Conservation (phyloP, 1,139 yeast species). For the Hansenula sp. region DNA sequence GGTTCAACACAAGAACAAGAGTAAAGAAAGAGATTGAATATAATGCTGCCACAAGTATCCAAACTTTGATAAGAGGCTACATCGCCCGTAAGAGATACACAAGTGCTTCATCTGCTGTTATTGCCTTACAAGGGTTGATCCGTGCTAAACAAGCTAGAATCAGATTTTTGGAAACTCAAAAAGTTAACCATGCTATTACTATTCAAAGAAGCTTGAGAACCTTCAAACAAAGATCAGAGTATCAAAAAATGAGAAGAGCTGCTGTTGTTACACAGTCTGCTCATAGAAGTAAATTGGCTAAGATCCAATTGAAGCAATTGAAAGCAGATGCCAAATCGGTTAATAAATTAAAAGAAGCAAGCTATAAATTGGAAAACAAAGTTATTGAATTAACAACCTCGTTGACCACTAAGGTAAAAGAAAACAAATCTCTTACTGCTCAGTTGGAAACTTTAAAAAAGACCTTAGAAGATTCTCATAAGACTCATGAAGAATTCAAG, state of each 20-base stretch:
- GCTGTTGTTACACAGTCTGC: conserved; percentile 74
- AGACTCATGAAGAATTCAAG: conserved; percentile 53
- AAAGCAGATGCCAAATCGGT: conserved; percentile 89
- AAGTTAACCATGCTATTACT: conserved; percentile 58
- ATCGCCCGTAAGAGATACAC: conserved; percentile 45
- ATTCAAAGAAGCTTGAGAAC: conserved; percentile 50
- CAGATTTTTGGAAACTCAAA: conserved; percentile 42
- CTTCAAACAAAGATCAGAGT: conserved; percentile 17
- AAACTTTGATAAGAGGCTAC: conserved; percentile 69
- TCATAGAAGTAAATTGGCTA: conserved; percentile 74
- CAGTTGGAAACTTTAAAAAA: conserved; percentile 59
- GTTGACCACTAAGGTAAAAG: conserved; percentile 71
- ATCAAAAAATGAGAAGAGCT: conserved; percentile 32
- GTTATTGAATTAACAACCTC: conserved; percentile 91
- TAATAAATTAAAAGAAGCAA: conserved; percentile 83
- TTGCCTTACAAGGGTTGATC: conserved; percentile 61
- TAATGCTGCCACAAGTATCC: conserved; percentile 68
- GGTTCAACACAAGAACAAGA: conserved; percentile 54
- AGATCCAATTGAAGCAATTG: conserved; percentile 55
- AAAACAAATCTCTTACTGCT: conserved; percentile 65
- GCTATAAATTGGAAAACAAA: conserved; percentile 90
- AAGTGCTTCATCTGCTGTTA: conserved; percentile 45
- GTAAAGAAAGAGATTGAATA: conserved; percentile 56
- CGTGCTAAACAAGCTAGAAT: conserved; percentile 65
- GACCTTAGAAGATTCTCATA: conserved; percentile 55